A percentile compares a stretch with the other conserved stretches of the same genome.
Conservation (phyloP, 441 rosid genomes). For the Adansonia rubrostipa region DNA sequence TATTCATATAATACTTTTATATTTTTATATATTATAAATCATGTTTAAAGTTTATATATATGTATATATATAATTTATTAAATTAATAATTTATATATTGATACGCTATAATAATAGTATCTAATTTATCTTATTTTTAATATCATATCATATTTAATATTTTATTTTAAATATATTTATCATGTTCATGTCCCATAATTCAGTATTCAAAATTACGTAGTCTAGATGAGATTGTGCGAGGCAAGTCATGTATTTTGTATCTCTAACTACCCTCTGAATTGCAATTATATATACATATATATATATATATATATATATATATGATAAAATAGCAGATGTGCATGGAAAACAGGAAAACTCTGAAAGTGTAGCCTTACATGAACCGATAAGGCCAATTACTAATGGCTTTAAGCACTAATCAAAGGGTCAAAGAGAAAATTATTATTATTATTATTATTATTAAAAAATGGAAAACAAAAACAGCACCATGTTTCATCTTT, state of each 20-base stretch:
- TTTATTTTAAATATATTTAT: too few relatives aligned
- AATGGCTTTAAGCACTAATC: neutral
- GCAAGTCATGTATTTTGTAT: neutral
- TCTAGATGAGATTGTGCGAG: too few relatives aligned
- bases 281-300: neutral
- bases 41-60: neutral
- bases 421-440: conserved; percentile 28
- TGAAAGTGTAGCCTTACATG: neutral
- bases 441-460: neutral
- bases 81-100: too few relatives aligned
- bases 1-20: too few relatives aligned
- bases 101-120: too few relatives aligned
- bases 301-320: neutral
- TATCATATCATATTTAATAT: too few relatives aligned
- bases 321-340: neutral
- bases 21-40: neutral
- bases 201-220: too few relatives aligned
- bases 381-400: neutral
- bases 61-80: too few relatives aligned
- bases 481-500: conserved; percentile 40
- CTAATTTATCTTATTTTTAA: too few relatives aligned
- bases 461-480: conserved; percentile 5
- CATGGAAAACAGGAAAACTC: neutral
- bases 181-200: too few relatives aligned
- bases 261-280: neutral